Evolutionary conservation across 305 asterid genomes (phyloP).

Genomic region (Galium porrigens): DNA sequence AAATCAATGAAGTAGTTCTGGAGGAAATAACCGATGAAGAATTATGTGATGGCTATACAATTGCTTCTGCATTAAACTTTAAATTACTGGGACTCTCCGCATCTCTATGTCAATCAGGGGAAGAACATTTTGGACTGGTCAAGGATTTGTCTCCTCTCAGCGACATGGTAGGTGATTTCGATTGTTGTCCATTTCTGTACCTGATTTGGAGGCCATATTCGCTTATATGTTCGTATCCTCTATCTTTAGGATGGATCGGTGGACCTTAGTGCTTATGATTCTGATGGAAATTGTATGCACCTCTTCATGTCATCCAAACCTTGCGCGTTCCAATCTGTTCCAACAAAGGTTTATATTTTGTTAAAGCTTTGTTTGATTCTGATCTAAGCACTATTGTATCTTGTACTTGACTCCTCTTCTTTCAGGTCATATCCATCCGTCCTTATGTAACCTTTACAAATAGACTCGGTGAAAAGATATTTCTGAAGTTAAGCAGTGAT

Average conservation of each 20-base stretch:
- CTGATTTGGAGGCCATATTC: constrained; percentile 4
- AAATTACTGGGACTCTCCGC: constrained; percentile 71
- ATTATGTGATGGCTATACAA: constrained; percentile 65
- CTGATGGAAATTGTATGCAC: constrained; percentile 64
- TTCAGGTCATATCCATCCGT: constrained; percentile 68
- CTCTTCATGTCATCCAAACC: constrained; percentile 80
- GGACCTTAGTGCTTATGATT: constrained; percentile 61
- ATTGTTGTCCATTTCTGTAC: constrained; percentile 9
- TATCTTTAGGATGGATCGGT: constrained; percentile 77
- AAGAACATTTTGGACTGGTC: constrained; percentile 71
- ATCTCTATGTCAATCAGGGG: constrained; percentile 47
- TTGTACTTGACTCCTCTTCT: constrained; percentile 23
- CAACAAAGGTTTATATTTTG: constrained; percentile 62
- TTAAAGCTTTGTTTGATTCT: constrained; percentile 11
- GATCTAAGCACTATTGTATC: constrained; percentile 12
- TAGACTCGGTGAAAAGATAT: constrained; percentile 67
- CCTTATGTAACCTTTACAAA: constrained; percentile 89
- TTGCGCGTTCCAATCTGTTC: constrained; percentile 71
- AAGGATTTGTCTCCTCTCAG: constrained; percentile 77
- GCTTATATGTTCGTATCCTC: neutral
- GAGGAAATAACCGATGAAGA: constrained; percentile 92
- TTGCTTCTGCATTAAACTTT: constrained; percentile 79
- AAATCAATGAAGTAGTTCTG: constrained; percentile 34
- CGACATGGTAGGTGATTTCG: constrained; percentile 51
- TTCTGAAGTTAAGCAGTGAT: constrained; percentile 58